A percentile compares a stretch with the other conserved stretches of the same genome.
phyloP scores from a whole-genome alignment of 345 rosid species.

The Bruguiera gymnorhiza region DNA sequence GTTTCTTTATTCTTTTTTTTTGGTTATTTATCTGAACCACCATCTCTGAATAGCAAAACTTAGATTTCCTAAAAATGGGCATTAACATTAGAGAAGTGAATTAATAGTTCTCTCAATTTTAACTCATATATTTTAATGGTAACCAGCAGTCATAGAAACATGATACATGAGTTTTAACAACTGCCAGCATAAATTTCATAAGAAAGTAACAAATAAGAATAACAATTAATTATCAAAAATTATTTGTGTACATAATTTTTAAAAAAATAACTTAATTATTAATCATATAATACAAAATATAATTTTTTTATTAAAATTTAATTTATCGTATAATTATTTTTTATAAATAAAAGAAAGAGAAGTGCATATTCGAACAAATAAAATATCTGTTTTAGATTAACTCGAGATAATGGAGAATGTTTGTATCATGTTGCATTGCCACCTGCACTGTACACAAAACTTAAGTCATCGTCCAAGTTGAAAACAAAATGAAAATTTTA shows the following conservation, averaged over 20 bases:
- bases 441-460: slow-evolving; percentile 44
- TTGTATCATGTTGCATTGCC: slow-evolving; percentile 96
- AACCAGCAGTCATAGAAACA: slow-evolving; percentile 78
- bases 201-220: background rate
- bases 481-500: background rate
- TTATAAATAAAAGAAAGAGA: no score
- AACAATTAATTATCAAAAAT: no score
- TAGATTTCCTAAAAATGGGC: slow-evolving; percentile 71
- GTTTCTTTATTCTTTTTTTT: background rate
- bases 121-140: slow-evolving; percentile 85
- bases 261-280: no score
- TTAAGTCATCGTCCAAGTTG: background rate
- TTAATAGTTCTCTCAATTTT: slow-evolving; percentile 59
- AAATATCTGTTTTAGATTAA: background rate
- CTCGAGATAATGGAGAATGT: slow-evolving; percentile 30
- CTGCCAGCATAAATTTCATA: slow-evolving; percentile 32
- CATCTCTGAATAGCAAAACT: slow-evolving; percentile 69
- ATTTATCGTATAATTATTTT: no score
- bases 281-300: background rate
- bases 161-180: slow-evolving; percentile 93
- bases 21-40: slow-evolving; percentile 68
- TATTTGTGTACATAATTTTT: no score
- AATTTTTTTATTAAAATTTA: background rate
- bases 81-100: slow-evolving; percentile 58
- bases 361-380: background rate